Conservation (phyloP, 2,329 filamentous ascomycete genomes). For the Phoma herbarum region DNA sequence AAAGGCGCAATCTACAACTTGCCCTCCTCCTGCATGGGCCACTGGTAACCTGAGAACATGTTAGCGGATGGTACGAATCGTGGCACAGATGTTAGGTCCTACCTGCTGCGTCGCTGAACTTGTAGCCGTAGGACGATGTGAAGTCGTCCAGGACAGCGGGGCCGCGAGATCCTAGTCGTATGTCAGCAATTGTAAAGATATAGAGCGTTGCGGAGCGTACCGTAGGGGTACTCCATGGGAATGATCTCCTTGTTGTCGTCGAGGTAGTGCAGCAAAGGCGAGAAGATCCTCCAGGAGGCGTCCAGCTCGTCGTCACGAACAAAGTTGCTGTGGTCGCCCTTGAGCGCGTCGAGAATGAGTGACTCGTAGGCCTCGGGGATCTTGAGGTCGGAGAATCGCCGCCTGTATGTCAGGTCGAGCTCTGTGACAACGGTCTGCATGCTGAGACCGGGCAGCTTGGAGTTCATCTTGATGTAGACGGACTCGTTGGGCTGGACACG, state of each 20-base stretch:
- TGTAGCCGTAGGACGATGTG: constrained; percentile 97
- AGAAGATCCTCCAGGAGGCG: constrained; percentile 98
- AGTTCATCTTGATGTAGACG: constrained; percentile 99
- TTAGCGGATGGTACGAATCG: constrained; percentile 26
- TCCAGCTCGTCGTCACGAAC: constrained; percentile 75
- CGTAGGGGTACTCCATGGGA: constrained; percentile 99
- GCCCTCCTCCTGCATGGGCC: constrained; percentile 50
- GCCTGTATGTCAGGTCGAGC: constrained; percentile 96
- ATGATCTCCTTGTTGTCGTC: constrained; percentile 99
- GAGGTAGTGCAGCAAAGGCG: constrained; percentile 94
- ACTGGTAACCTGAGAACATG: constrained; percentile 48
- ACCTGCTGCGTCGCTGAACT: constrained; percentile 95
- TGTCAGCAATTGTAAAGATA: background rate
- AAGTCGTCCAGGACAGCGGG: constrained; percentile 98
- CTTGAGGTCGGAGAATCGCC: constrained; percentile 98
- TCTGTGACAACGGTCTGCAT: constrained; percentile 99
- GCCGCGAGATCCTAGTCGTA: constrained; percentile 81
- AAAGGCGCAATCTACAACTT: constrained; percentile 41
- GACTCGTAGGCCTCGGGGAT: constrained; percentile 99
- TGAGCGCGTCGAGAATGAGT: constrained; percentile 93
- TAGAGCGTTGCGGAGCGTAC: constrained; percentile 62
- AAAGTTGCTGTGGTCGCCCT: constrained; percentile 99
- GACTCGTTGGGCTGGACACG: constrained; percentile 99
- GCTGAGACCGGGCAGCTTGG: constrained; percentile 95
- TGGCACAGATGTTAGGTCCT: constrained; percentile 27